These are phyloP conservation scores for Penicillium sp. DNA, from an alignment of 2,329 filamentous ascomycete species.

Conservation along the genomic window DNA sequence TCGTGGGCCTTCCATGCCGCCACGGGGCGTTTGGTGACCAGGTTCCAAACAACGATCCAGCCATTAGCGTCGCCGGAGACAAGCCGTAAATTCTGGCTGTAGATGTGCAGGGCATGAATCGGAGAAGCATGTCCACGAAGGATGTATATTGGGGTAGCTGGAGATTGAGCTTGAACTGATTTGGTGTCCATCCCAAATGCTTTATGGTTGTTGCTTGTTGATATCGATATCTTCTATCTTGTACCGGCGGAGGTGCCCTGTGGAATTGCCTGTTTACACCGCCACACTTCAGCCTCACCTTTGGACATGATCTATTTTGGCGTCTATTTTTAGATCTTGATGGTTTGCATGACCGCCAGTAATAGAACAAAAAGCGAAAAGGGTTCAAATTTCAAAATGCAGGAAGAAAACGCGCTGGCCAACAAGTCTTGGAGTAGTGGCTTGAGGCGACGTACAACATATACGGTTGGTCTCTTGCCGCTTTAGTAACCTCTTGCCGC, in stretches of 20 bases:
- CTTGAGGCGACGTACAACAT: background rate
- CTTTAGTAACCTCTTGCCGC: no score
- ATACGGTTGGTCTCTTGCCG: no score
- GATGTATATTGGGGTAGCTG: conserved; percentile 64
- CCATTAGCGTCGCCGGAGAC: conserved; percentile 87
- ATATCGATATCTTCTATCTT: background rate
- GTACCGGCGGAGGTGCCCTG: background rate
- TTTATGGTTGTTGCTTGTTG: background rate
- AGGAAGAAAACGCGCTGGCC: background rate
- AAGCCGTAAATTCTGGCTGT: conserved; percentile 71
- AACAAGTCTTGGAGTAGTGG: background rate
- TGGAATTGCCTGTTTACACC: conserved; percentile 12
- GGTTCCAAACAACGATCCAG: conserved; percentile 82
- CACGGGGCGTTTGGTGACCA: conserved; percentile 74
- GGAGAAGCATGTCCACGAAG: conserved; percentile 81
- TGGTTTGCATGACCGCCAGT: background rate
- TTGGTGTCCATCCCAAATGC: conserved; percentile 8
- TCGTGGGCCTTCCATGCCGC: conserved; percentile 86
- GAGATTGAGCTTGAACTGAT: conserved; percentile 34
- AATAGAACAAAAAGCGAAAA: background rate
- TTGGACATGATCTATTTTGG: background rate
- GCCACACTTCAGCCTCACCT: conserved; percentile 6
- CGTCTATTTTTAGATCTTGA: background rate
- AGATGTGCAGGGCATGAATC: conserved; percentile 74
- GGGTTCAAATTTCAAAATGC: no score